A percentile compares a stretch with the other conserved stretches of the same genome.
phyloP scores from a whole-genome alignment of 1,284 basidiomycete genomes.

The Rhodotorula sp. region DNA sequence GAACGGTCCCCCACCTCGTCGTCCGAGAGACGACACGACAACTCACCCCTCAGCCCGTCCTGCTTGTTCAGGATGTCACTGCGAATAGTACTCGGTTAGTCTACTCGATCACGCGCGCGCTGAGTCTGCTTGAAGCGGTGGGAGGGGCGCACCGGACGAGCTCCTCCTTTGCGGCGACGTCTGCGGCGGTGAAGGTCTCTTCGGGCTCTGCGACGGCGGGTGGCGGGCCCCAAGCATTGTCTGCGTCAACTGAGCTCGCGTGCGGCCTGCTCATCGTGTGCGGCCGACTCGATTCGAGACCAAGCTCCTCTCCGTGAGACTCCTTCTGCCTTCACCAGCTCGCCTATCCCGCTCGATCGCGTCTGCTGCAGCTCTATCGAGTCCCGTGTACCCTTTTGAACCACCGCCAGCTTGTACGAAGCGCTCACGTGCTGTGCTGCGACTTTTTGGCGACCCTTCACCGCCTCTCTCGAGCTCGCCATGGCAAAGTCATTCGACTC shows the following conservation, averaged over 20 bases:
- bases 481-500: constrained; percentile 60
- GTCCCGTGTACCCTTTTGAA: no score
- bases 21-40: neutral
- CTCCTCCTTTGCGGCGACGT: constrained; percentile 29
- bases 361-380: no score
- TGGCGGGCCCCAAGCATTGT: constrained; percentile 29
- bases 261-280: constrained; percentile 18
- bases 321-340: no score
- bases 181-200: constrained; percentile 16
- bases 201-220: neutral
- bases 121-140: no score
- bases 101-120: no score
- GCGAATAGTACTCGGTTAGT: no score
- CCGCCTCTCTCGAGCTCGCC: neutral
- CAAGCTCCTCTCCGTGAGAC: no score
- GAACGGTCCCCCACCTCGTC: no score
- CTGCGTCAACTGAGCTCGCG: constrained; percentile 25
- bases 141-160: constrained; percentile 20
- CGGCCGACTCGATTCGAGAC: no score
- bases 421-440: neutral
- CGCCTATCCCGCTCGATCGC: no score
- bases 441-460: neutral
- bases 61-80: constrained; percentile 32
- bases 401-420: no score
- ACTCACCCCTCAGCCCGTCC: constrained; percentile 32